Base-by-base conservation (phyloP, 2,329 filamentous ascomycete species). In the Pyrenophora seminiperda region DNA sequence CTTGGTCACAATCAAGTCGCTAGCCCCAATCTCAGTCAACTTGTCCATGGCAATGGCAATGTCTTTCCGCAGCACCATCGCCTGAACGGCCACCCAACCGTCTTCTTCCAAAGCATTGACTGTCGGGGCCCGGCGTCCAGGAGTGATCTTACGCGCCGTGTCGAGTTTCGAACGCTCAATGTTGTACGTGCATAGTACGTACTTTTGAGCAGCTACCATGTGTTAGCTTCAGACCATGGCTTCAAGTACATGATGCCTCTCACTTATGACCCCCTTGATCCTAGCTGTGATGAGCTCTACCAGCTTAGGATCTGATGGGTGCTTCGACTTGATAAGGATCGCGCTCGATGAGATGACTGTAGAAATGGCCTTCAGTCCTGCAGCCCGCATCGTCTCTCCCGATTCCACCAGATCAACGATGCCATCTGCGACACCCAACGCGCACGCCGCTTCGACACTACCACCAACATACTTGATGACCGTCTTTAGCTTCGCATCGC, bases 391-490 rank as follows among this genome's bases (percentile, higher is more conserved):
- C 0, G 94, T 99, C 76, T 97, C 93, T 48, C 94, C 94, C 15
- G 94, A 97, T 80, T 99, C 93, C 70, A 99, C 94, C 50, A 99
- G 85, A 77, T 99, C 94, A 38, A 99, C 91, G 72, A 99, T 97
- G 41, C 93, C 94, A 72, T 97, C 93, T 34, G 94, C 94, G 20
- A 97, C 92, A 44, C 94, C 94, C 46, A 99, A 79, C 15, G 94
- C 93, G 71, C 94, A 99, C 31, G 94, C 93, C 42, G 94, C 93
- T 77, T 99, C 94, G 27, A 99, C 94, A 80, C 93, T 97, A 13
- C 94, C 94, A 59, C 93, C 94, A 53, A 97, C 83, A 75, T 94
- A 95, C 67, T 96, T 90, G 66, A 99, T 91, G 68, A 91, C 91
- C 7, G 94, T 97, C 66, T 81, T 84, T 62, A 95, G 74, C 72